Evolutionary conservation across 441 rosid genomes (phyloP).

Genomic region (Brassica hybrid): DNA sequence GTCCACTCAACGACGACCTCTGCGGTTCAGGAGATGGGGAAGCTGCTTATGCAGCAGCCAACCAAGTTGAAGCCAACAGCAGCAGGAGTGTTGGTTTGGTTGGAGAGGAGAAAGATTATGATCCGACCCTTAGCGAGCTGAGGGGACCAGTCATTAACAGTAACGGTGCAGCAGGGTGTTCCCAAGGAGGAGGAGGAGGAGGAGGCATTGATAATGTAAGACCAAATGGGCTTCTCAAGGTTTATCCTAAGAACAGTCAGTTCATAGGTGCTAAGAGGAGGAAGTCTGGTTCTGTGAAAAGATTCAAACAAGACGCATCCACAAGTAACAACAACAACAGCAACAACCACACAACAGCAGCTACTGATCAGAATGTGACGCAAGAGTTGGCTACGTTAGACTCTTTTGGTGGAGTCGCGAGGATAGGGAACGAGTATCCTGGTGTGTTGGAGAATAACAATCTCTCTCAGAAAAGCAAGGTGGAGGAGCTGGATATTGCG

Average conservation of each 20-base stretch:
- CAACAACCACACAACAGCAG: constrained; percentile 39
- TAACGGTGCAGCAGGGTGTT: constrained; percentile 37
- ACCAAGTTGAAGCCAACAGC: constrained; percentile 53
- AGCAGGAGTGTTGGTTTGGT: constrained; percentile 46
- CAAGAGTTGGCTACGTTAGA: constrained; percentile 46
- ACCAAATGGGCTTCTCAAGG: constrained; percentile 55
- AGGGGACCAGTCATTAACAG: constrained; percentile 58
- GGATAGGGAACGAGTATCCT: constrained; percentile 53
- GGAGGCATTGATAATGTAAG: constrained; percentile 53
- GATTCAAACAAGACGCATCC: constrained; percentile 75
- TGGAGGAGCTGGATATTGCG: constrained; percentile 53
- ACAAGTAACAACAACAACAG: constrained; percentile 38
- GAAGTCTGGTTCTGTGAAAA: constrained; percentile 93
- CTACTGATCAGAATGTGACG: constrained; percentile 44
- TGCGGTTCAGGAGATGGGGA: constrained; percentile 46
- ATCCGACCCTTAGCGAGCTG: constrained; percentile 91
- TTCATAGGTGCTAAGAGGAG: constrained; percentile 85
- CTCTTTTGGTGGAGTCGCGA: constrained; percentile 52
- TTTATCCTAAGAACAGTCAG: constrained; percentile 54
- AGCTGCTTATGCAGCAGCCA: constrained; percentile 33
- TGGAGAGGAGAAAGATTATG: constrained; percentile 74
- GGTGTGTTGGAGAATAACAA: constrained; percentile 42
- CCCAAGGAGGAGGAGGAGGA: constrained; percentile 56
- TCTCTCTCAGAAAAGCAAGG: constrained; percentile 47
- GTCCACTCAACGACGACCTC: constrained; percentile 34